These are phyloP conservation scores for Musa acuminata DNA, from an alignment of 176 grass and related monocot genomes.

Conservation along the genomic window DNA sequence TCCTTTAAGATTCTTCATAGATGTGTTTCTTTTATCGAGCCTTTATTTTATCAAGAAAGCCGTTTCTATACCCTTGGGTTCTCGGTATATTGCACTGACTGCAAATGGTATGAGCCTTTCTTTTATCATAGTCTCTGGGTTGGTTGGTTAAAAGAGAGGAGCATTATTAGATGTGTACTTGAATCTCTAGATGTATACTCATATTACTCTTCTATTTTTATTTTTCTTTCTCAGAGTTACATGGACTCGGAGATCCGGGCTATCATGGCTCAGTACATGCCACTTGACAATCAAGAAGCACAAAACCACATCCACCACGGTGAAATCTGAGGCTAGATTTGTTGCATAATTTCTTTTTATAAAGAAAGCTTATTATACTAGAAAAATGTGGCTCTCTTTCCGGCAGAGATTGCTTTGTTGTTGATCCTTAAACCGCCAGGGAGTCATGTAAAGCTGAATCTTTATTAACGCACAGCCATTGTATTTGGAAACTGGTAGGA, in stretches of 20 bases:
- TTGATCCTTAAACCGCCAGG: not conserved
- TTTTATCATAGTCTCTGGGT: too few species aligned
- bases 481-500: not conserved
- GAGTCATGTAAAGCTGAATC: not conserved
- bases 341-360: too few species aligned
- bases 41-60: too few species aligned
- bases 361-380: too few species aligned
- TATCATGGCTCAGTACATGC: conserved; percentile 20
- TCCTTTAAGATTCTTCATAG: not conserved
- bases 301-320: conserved; percentile 4
- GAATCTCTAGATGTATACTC: not conserved
- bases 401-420: not conserved
- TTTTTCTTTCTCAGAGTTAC: conserved; percentile 5
- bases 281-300: conserved; percentile 16
- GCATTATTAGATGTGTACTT: too few species aligned
- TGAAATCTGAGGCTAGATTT: not conserved
- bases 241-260: conserved; percentile 13
- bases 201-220: not conserved
- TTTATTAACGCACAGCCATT: not conserved
- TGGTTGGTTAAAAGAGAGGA: too few species aligned
- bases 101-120: too few species aligned
- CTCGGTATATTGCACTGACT: too few species aligned
- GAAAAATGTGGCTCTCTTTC: too few species aligned
- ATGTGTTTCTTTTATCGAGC: not conserved
- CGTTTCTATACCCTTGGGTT: too few species aligned